These are phyloP conservation scores for Pleurotus citrinopileatus DNA, from an alignment of 768 basidiomycete species.

Conservation along the genomic window DNA sequence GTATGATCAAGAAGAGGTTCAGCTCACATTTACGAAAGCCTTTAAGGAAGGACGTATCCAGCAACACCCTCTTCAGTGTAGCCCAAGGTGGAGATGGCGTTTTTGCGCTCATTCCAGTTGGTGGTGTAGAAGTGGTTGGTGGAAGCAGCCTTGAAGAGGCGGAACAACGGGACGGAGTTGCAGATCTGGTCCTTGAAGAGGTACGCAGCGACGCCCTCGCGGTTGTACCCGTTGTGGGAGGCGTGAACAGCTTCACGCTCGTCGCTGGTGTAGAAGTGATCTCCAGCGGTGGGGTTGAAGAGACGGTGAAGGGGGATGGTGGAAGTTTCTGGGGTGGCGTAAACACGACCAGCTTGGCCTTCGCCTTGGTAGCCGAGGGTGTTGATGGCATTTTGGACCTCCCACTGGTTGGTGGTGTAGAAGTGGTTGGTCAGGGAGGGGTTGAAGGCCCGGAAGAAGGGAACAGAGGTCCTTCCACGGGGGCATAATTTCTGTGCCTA, in stretches of 20 bases:
- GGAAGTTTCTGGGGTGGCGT: background rate
- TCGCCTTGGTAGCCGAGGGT: background rate
- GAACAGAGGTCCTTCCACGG: background rate
- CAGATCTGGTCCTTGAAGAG: conserved; percentile 3
- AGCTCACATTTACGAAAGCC: background rate
- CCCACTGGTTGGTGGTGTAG: conserved; percentile 12
- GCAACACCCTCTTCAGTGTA: conserved; percentile 12
- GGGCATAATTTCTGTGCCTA: background rate
- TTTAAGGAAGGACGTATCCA: conserved; percentile 7
- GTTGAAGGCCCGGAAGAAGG: conserved; percentile 13
- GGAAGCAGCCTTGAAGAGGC: background rate
- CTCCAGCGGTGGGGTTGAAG: background rate
- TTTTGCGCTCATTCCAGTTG: conserved; percentile 1
- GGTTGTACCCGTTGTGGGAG: conserved; percentile 5
- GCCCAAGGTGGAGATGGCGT: conserved; percentile 5
- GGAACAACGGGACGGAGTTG: conserved; percentile 8
- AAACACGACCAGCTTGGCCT: conserved; percentile 6
- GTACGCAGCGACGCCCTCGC: conserved; percentile 13
- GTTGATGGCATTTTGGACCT: conserved; percentile 8
- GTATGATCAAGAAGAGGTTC: no score
- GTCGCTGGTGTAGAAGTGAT: conserved; percentile 9
- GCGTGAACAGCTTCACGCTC: background rate
- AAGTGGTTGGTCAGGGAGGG: conserved; percentile 6
- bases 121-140: conserved; percentile 12
- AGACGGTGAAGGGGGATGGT: conserved; percentile 3